Evolutionary conservation across 78 protist species (phyloP), one percentile per base, ranked within the genome.

Genomic region (Anaeramoeba flamelloides): DNA sequence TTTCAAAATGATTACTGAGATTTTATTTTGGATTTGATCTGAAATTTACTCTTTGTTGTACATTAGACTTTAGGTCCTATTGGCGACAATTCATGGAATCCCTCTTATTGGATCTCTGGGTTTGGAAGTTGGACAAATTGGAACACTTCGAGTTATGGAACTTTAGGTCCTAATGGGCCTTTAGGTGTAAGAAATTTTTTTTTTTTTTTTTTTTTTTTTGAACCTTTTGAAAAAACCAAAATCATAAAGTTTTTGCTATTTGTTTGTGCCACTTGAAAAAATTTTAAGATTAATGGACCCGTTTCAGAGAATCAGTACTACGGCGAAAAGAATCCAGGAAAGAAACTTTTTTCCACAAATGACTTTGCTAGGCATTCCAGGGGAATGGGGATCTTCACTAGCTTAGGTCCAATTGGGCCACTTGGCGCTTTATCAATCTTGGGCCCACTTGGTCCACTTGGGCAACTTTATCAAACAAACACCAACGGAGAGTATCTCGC

Each of bases 91-190:
- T 26, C 30, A n/a, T 64, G 74, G 74, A 64, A 64, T 30, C 74
- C 74, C 30, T 64, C 74, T 30, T 64, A 64, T 64, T 64, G 74
- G 74, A 64, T 64, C 74, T 64, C 74, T 30, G 74, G 36, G 74
- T 26, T 64, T 64, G 74, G 74, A 26, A 30, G 30, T 30, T 64
- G 74, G 74, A n/a, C 74, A 26, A 64, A 26, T 64, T 64, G 74
- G 74, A n/a, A 26, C 74, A n/a, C 74, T 30, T n/a, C 36, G 26
- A 30, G 30, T 26, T 26, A 26, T 30, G 74, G 74, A 26, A 26
- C 74, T 30, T 64, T 64, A 30, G 74, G 74, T 30, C 74, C 74
- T 30, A 64, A 64, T 30, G 74, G 74, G 26, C 74, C 74, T 30
- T 30, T 64, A 30, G 74, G 74, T 30, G 36, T n/a, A 64, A 30